Percentiles rank a stretch among this genome's conserved stretches.
Evolutionary conservation across 805 yeast species (phyloP).

Genomic region (Teunomyces kruisii): DNA sequence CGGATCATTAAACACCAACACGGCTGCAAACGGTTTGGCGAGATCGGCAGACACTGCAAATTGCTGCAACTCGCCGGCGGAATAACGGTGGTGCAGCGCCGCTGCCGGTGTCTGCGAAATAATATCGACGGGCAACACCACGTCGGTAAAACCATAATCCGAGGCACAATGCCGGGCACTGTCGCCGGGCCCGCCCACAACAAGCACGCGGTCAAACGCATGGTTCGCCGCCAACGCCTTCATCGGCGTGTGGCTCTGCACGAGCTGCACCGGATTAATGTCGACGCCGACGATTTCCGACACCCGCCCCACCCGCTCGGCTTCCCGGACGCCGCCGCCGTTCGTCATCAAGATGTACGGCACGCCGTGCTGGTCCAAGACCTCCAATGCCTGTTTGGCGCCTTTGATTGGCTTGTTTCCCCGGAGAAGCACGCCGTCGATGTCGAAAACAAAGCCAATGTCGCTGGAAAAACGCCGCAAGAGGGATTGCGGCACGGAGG

Average conservation of each 20-base stretch:
- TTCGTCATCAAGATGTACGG: slow-evolving; percentile 87
- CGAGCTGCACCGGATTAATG: slow-evolving; percentile 61
- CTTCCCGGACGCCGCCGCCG: slow-evolving; percentile 83
- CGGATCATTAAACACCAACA: slow-evolving; percentile 85
- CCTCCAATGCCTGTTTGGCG: slow-evolving; percentile 60
- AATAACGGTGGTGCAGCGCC: slow-evolving; percentile 68
- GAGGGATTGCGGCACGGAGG: background rate
- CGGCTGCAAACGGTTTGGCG: slow-evolving; percentile 42
- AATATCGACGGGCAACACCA: slow-evolving; percentile 70
- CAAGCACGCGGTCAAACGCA: slow-evolving; percentile 60
- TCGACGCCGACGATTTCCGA: slow-evolving; percentile 44
- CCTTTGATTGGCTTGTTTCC: slow-evolving; percentile 66
- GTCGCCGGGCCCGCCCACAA: slow-evolving; percentile 80
- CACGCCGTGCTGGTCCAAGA: slow-evolving; percentile 51
- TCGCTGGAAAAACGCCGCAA: background rate
- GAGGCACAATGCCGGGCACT: slow-evolving; percentile 70
- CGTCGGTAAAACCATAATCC: slow-evolving; percentile 75
- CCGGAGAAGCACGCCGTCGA: slow-evolving; percentile 85
- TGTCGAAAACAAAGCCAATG: slow-evolving; percentile 45
- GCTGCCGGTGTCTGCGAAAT: slow-evolving; percentile 55
- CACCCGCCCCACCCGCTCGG: slow-evolving; percentile 54
- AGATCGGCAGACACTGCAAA: slow-evolving; percentile 39
- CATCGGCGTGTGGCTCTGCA: slow-evolving; percentile 89
- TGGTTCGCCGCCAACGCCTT: slow-evolving; percentile 50
- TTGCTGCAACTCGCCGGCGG: slow-evolving; percentile 41